Evolutionary conservation across 1,284 basidiomycete species (phyloP).

Genomic region (Trichosporon ovoides): DNA sequence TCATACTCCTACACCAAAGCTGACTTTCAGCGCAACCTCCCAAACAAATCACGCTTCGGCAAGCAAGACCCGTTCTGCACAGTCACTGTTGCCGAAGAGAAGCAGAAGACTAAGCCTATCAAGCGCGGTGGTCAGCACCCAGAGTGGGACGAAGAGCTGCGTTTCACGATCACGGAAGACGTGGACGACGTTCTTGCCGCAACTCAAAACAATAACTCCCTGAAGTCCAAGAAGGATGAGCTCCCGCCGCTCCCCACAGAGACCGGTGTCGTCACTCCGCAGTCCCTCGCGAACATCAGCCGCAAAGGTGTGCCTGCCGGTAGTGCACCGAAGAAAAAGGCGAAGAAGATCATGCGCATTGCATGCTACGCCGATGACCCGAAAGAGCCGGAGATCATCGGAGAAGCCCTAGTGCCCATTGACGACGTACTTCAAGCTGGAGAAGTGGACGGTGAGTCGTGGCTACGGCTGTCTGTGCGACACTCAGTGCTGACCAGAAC

Average conservation of each 20-base stretch:
- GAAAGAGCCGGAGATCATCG: slow-evolving; percentile 92
- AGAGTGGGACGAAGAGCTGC: slow-evolving; percentile 97
- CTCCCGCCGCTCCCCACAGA: slow-evolving; percentile 15
- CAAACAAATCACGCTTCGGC: slow-evolving; percentile 88
- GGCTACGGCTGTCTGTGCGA: neutral
- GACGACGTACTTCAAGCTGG: slow-evolving; percentile 88
- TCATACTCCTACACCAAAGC: too few relatives aligned
- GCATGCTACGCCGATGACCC: slow-evolving; percentile 92
- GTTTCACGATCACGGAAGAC: slow-evolving; percentile 85
- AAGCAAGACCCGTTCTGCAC: slow-evolving; percentile 97
- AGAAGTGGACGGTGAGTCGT: slow-evolving; percentile 84
- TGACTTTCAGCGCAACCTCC: slow-evolving; percentile 69
- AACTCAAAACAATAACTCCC: slow-evolving; percentile 53
- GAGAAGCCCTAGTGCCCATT: slow-evolving; percentile 80
- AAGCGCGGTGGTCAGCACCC: slow-evolving; percentile 94
- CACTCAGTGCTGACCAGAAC: slow-evolving; percentile 12
- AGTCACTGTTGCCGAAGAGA: slow-evolving; percentile 71
- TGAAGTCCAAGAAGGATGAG: slow-evolving; percentile 9
- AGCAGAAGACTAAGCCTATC: slow-evolving; percentile 78
- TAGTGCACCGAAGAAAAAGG: slow-evolving; percentile 33
- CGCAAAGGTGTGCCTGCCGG: slow-evolving; percentile 40
- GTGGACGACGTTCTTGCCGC: slow-evolving; percentile 60
- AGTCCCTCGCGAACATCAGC: slow-evolving; percentile 52
- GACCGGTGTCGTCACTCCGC: slow-evolving; percentile 40
- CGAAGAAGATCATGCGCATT: slow-evolving; percentile 66